Base-by-base conservation (phyloP, 495 filamentous ascomycete species). In the Chaetomium fimeti region DNA sequence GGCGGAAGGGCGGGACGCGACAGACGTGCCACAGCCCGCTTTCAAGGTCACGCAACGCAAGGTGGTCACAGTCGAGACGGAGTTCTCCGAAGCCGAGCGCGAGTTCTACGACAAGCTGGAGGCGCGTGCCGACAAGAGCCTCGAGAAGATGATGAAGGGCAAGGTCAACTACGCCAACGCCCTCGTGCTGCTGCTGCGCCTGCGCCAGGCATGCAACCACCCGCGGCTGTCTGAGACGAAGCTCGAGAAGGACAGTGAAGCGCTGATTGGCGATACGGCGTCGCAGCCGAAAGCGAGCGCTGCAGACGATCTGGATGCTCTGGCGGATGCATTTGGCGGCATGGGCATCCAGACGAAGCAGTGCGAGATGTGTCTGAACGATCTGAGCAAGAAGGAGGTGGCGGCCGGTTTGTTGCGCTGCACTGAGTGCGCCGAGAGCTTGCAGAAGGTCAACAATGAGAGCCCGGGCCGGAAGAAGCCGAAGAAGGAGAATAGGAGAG, bases 171-270 rank as follows among this genome's bases (percentile, higher is more conserved):
- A 90, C 66, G 71, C 83, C 60, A 81, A 76, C 65, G 94, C 94
- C 22, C 86, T 98, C 68, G 90, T 96, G 15, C 76, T 98, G 64
- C 83, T 98, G 16, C 78, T 98, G 64, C 88, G 94, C 53, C 80
- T 98, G 62, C 84, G 93, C 57, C 93, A 98, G 75, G 88, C 91
- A 42, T 98, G 94, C 76, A 96, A 98, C 71, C 94, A 98, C 75
- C 91, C 92, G 0, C 85, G 91, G 57, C 79, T 98, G 60, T 86
- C 96, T 57, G 91, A 89, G 63, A 87, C 87, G 55, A 93, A 91
- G 68, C 79, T 97, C 53, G 88, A 87, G 28, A 91, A 90, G 66
- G 93, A 98, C 70, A 89, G 88, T 65, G 94, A 98, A 66, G 89
- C 92, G 18, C 77, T 95, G 43, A 77, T 85, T 0, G 88, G 88